Evolutionary conservation across 441 rosid genomes (phyloP), one percentile per base, ranked within the genome.

Genomic region (Euphorbia corollata): DNA sequence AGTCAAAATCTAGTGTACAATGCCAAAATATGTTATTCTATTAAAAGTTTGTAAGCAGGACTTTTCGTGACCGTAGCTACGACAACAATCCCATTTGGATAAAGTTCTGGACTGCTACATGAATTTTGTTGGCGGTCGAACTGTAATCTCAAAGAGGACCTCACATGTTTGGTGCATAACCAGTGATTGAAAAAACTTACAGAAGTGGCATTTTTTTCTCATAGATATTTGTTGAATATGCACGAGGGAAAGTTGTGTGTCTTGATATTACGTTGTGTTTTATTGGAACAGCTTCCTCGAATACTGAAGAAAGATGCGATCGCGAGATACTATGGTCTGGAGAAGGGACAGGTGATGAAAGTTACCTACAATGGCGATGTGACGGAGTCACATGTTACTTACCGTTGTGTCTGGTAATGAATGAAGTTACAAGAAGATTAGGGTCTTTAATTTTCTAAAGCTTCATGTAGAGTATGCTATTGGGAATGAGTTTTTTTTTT

Each of bases 301-400:
- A 72, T 92, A 74, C 68, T 83, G 54, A 77, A 68, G 78, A 75
- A 69, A 6, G 97, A 92, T 72, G 83, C 88, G 39, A 87, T 80
- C 19, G 86, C 84, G 1, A 70, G 84, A 61, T 90, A 92, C 69
- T 90, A 86, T 71, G 98, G 90, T 54, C 85, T 87, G 0, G 80
- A 90, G 84, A 84, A 75, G 78, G 96, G 97, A 20, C 89, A 92
- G 74, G 90, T 90, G 48, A 84, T 92, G 41, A 86, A 92, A 70
- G 83, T 88, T 11, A 78, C 75, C 7, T 82, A 90, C 69, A 74
- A 64, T 2, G 88, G 85, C 12, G 94, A 87, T 19, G 81, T 84
- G 41, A 82, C 82, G 0, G 85, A 81, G 69, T 77, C 86, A 0
- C 83, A 86, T 74, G 85, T 84, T 55, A 83, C 92, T 20, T 91